Percentiles rank a stretch among this genome's conserved stretches.
Evolutionary conservation across 306 rosid genomes (phyloP).

Genomic region (cucumber (Cucumis sativus)): Cucumber_9930_V3 NC_026659.2:23202001-23202500

Average conservation of each 20-base stretch:
- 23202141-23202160: neutral
- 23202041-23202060: too few relatives aligned
- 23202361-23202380: neutral
- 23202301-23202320: neutral
- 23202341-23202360: neutral
- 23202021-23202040: too few relatives aligned
- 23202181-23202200: neutral
- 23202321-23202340: neutral
- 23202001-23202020: too few relatives aligned
- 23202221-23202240: neutral
- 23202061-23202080: too few relatives aligned
- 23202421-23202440: neutral
- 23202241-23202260: neutral
- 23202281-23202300: neutral
- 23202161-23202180: neutral
- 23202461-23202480: slow-evolving; percentile 25
- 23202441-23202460: neutral
- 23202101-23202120: neutral
- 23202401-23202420: neutral
- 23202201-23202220: neutral
- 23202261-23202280: neutral
- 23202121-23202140: neutral
- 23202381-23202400: neutral
- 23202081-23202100: too few relatives aligned
- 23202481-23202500: slow-evolving; percentile 31